Base-by-base conservation (phyloP, 2,329 filamentous ascomycete genomes). In the Stylonectria norvegica region DNA sequence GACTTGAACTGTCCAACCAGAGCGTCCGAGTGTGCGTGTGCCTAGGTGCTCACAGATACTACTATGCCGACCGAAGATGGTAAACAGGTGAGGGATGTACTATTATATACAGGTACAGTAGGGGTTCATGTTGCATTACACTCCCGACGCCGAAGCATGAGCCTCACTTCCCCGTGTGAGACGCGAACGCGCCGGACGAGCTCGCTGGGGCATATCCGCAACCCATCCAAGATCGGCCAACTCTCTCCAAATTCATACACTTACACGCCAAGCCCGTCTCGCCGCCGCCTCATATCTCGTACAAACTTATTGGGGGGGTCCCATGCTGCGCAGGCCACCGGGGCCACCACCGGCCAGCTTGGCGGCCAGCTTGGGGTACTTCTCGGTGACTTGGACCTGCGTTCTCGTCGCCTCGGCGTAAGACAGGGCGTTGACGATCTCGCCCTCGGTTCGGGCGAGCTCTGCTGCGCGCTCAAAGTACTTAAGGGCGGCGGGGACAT, bases 401-500 rank as follows among this genome's bases (percentile, higher is more conserved):
- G 93, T 97, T 59, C 93, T 79, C 27, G 93, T 97, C 15, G 93
- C 93, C 69, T 98, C 93, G 20, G 93, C 93, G 62, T 98, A 98
- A 15, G 89, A 95, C 14, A 98, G 77, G 5, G 93, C 93, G 60
- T 97, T 97, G 53, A 97, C 82, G 49, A 97, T 90, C 72, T 98
- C 93, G 45, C 86, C 88, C 59, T 96, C 91, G 22, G 93, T 98
- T 56, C 93, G 78, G 33, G 89, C 90, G 38, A 98, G 81, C 70
- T 97, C 90, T 19, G 91, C 93, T 2, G 93, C 93, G 46, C 89
- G 85, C 75, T 97, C 90, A 63, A 98, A 98, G 74, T 97, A 97
- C 68, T 86, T 89, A 52, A 98, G 81, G 1, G 93, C 93, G 49
- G 96, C 88, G 23, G 85, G 86, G 43, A 98, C 91, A 72, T 96